These are phyloP conservation scores for Eudorina sp. DNA, from an alignment of 139 green algal genomes.

Conservation along the genomic window DNA sequence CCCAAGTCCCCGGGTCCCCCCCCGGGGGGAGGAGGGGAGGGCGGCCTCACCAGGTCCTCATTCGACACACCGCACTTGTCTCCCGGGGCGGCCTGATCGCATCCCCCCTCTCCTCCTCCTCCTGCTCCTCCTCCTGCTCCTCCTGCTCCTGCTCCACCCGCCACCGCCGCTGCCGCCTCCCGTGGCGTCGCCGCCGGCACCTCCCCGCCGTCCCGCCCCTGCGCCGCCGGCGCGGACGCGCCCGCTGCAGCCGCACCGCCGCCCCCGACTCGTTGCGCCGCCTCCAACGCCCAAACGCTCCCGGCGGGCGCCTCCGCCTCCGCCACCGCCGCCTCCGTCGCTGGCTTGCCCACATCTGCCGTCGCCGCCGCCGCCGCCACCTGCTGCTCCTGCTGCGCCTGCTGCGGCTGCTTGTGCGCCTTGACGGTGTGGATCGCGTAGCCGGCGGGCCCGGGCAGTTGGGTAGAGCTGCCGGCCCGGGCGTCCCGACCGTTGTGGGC, in stretches of 20 bases:
- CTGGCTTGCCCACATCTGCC: background rate
- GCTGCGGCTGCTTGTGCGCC: constrained; percentile 5
- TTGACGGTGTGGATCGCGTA: constrained; percentile 38
- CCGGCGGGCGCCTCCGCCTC: background rate
- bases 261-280: background rate
- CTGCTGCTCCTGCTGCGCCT: background rate
- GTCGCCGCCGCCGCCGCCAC: background rate
- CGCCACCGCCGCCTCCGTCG: background rate
- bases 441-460: background rate
- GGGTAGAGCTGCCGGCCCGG: background rate
- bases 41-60: background rate
- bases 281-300: background rate
- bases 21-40: no score
- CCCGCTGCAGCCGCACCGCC: constrained; percentile 8
- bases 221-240: no score
- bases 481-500: background rate
- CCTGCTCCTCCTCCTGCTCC: no score
- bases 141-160: no score
- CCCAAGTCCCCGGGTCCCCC: no score
- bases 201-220: background rate
- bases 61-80: background rate
- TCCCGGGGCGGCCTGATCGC: no score
- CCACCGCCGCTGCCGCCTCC: background rate
- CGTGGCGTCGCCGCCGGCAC: background rate
- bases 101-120: no score